Conservation (phyloP, 2,329 filamentous ascomycete genomes). For the Calonectria hawksworthii region DNA sequence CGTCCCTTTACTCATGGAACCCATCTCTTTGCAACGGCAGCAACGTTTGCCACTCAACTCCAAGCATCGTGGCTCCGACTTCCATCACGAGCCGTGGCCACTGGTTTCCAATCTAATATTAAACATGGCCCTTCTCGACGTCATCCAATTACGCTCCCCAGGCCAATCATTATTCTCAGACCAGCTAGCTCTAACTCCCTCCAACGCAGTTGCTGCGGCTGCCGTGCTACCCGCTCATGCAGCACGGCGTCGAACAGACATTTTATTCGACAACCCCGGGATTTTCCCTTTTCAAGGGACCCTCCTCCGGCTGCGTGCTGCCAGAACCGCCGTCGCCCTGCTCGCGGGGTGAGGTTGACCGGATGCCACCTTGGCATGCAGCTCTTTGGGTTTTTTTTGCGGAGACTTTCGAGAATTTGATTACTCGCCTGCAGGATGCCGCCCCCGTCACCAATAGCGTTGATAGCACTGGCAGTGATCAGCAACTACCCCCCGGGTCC, state of each 20-base stretch:
- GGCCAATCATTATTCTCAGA: background rate
- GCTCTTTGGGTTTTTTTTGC: background rate
- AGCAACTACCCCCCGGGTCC: background rate
- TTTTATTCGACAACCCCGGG: background rate
- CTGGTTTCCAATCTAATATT: background rate
- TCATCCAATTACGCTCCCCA: background rate
- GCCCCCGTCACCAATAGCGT: constrained; percentile 2
- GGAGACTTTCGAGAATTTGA: background rate
- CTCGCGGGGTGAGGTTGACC: background rate
- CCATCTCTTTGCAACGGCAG: background rate
- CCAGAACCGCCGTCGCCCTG: background rate
- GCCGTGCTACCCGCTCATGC: constrained; percentile 11
- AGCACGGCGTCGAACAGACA: background rate
- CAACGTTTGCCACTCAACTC: background rate
- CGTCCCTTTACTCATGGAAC: background rate
- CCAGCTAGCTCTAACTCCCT: background rate
- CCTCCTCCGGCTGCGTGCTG: background rate
- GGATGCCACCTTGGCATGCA: constrained; percentile 15
- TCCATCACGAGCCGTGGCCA: background rate
- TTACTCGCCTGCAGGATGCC: background rate
- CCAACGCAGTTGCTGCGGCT: background rate
- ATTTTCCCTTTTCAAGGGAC: background rate
- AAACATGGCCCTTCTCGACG: background rate
- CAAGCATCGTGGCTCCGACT: background rate
- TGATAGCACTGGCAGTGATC: background rate